These are phyloP conservation scores for Amaranthus hypochondriacus DNA, from an alignment of 148 eudicot species.

Conservation along the genomic window DNA sequence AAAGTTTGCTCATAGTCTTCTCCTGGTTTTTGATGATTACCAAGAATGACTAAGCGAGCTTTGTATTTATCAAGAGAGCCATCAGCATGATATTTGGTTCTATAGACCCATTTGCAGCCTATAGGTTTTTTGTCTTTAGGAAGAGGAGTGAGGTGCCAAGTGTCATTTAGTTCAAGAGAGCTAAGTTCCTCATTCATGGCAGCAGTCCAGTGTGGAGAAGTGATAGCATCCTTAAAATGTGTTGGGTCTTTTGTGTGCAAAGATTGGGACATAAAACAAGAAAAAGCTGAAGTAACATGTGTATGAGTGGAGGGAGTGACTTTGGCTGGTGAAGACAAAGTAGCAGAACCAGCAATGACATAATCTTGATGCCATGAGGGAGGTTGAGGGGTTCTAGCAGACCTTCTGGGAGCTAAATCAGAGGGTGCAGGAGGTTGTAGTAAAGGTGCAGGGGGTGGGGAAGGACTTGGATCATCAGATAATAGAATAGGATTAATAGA, in stretches of 20 bases:
- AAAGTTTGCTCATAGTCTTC: not conserved
- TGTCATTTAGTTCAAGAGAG: not conserved
- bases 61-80: not conserved
- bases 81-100: not conserved
- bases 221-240: not conserved
- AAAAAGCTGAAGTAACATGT: no score
- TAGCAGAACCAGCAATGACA: no score
- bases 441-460: no score
- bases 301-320: no score
- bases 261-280: no score
- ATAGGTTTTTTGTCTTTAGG: not conserved
- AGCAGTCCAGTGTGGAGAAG: not conserved
- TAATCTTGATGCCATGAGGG: no score
- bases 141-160: not conserved
- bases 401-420: no score
- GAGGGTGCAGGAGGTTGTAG: no score
- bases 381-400: no score
- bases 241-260: not conserved
- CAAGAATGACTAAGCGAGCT: not conserved
- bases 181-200: not conserved
- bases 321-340: no score
- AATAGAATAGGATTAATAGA: no score
- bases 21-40: not conserved
- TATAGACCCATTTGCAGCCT: not conserved
- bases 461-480: no score